These are phyloP conservation scores for Quercus variabilis DNA, from an alignment of 306 rosid species.

Conservation along the genomic window DNA sequence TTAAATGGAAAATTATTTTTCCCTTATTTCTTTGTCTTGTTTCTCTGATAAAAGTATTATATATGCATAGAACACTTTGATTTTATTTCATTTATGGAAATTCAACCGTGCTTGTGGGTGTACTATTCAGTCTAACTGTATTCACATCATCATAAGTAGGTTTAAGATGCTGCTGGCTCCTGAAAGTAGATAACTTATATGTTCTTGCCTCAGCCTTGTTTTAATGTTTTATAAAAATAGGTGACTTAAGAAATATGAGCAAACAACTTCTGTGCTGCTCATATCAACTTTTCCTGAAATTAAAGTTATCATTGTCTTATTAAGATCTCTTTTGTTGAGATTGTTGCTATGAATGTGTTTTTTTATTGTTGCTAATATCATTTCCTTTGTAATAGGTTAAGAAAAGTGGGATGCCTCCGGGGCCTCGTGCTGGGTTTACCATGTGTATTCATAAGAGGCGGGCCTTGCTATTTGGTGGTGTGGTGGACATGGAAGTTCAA, in stretches of 20 bases:
- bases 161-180: not conserved
- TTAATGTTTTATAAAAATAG: not conserved
- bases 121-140: constrained; percentile 16
- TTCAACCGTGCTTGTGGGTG: constrained; percentile 18
- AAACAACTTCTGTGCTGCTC: not conserved
- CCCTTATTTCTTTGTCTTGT: not conserved
- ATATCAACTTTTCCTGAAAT: not conserved
- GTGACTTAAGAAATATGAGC: not conserved
- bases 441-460: constrained; percentile 93
- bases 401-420: constrained; percentile 98
- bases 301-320: not conserved
- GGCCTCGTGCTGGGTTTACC: constrained; percentile 98
- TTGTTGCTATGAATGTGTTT: not conserved
- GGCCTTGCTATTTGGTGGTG: constrained; percentile 91
- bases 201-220: not conserved
- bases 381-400: constrained; percentile 59
- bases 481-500: constrained; percentile 93
- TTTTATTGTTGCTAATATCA: not conserved
- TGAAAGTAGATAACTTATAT: not conserved
- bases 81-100: not conserved
- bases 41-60: not conserved
- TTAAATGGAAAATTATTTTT: not conserved
- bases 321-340: not conserved
- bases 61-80: not conserved
- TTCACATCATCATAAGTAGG: constrained; percentile 10